Base-by-base conservation (phyloP, 129 eudicot species). In the Lactuca sativa region DNA sequence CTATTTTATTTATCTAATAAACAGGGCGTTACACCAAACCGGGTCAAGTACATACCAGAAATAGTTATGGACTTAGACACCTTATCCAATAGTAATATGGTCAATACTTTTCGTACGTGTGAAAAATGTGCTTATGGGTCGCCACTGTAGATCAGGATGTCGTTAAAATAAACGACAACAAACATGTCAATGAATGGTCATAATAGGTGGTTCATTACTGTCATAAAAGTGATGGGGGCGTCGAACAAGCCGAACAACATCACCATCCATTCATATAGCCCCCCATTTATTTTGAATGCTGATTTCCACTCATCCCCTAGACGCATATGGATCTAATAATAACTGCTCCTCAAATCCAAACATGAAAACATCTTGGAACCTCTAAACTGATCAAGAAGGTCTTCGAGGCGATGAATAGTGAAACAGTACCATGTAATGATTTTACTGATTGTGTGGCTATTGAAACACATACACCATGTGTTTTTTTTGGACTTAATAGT, bases 391-490 rank as follows among this genome's bases (percentile, higher is more conserved):
- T 60, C 65, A 8, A 60, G 44, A 5, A 60, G 10, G 37, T 60
- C 48, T 31, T 60, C 65, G 1, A 34, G 43, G 34, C 25, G 65
- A 60, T 30, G 65, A 4, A 60, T 32, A 14, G 65, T 48, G 65
- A 60, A 60, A 8, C 18, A 43, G 6, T 60, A 60, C 11, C 65
- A 21, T 11, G 14, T 21, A 5, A 5, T 60, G 6, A 60, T 60
- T 60, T 60, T 60, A 12, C 32, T 60, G 11, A 60, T 60, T 2
- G 30, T 18, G 32, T 16, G 65, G 6, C 30, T 60, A 15, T 60
- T 48, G 8, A 60, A 18, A 55, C 38, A 34, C 38, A 34, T 34
- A 5, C 38, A 5, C 38, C 38, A 34, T 0, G 38, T 5, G 5
- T 5, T 44, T 59, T 59, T 59, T 33, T 59, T 5, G 44, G 43